A percentile compares a stretch with the other conserved stretches of the same genome.
These are phyloP conservation scores for Neodidymelliopsis sp. DNA, from an alignment of 2,329 filamentous ascomycete species.

Conservation along the genomic window DNA sequence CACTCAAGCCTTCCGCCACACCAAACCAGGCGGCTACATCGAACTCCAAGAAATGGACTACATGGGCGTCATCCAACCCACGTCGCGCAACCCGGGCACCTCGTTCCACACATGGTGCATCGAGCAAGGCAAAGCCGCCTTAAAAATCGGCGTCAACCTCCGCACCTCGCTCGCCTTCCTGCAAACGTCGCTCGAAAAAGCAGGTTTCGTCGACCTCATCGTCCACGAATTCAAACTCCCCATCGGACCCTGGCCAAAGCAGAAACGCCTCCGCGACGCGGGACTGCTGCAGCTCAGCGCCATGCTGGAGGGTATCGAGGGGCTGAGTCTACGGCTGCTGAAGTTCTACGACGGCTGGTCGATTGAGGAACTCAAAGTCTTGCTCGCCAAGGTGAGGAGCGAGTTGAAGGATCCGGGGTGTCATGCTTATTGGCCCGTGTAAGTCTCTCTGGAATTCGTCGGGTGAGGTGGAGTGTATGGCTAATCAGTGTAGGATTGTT, in stretches of 20 bases:
- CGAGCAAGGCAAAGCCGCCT: conserved; percentile 30
- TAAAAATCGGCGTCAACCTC: conserved; percentile 30
- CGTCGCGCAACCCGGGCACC: conserved; percentile 42
- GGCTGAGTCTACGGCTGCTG: conserved; percentile 31
- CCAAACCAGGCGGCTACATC: conserved; percentile 38
- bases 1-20: conserved; percentile 56
- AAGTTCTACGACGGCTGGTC: conserved; percentile 37
- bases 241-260: conserved; percentile 31
- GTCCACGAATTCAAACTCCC: conserved; percentile 31
- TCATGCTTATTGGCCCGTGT: conserved; percentile 43
- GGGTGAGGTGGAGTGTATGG: neutral
- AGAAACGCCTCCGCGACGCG: conserved; percentile 30
- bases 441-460: conserved; percentile 16
- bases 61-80: conserved; percentile 31
- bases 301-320: conserved; percentile 41
- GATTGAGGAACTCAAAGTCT: conserved; percentile 41
- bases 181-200: conserved; percentile 21
- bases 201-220: conserved; percentile 30
- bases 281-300: conserved; percentile 38
- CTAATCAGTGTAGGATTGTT: conserved; percentile 4
- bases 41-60: conserved; percentile 45
- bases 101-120: conserved; percentile 31
- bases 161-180: conserved; percentile 33
- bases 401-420: conserved; percentile 39
- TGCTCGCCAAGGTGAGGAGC: conserved; percentile 40